These are phyloP conservation scores for Boehmeria nivea DNA, from an alignment of 306 rosid genomes.

Conservation along the genomic window DNA sequence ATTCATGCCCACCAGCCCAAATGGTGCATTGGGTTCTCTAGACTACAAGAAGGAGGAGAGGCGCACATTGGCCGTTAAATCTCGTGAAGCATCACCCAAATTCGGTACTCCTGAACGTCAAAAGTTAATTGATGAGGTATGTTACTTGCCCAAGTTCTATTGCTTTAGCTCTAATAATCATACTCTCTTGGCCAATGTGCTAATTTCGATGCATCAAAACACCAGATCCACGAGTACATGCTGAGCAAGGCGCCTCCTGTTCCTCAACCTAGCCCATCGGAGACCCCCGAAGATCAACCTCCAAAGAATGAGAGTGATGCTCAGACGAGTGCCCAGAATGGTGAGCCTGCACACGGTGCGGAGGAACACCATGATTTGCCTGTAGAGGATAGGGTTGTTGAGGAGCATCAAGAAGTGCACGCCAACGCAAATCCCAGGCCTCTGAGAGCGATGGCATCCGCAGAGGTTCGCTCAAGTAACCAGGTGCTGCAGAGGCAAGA, in stretches of 20 bases:
- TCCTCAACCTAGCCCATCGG: constrained; percentile 47
- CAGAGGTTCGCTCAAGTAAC: constrained; percentile 35
- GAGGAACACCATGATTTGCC: constrained; percentile 38
- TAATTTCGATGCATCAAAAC: neutral
- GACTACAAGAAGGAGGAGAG: constrained; percentile 93
- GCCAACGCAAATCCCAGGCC: constrained; percentile 28
- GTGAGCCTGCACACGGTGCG: constrained; percentile 28
- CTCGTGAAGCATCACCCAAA: constrained; percentile 74
- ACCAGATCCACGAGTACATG: constrained; percentile 83
- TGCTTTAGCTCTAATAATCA: too few species aligned
- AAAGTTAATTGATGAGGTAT: constrained; percentile 65
- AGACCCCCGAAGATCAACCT: constrained; percentile 41
- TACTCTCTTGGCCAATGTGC: neutral
- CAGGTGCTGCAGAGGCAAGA: constrained; percentile 39
- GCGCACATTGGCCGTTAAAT: constrained; percentile 67
- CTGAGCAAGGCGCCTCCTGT: constrained; percentile 68
- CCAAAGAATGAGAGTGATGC: constrained; percentile 27
- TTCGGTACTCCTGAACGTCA: constrained; percentile 81
- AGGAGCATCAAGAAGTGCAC: constrained; percentile 39
- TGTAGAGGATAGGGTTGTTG: constrained; percentile 43
- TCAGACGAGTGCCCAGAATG: constrained; percentile 25
- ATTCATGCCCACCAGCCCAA: constrained; percentile 94
- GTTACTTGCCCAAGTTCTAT: neutral
- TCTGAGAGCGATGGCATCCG: constrained; percentile 28
- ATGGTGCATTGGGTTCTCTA: constrained; percentile 89